Percentiles rank a stretch among this genome's conserved stretches.
Evolutionary conservation across 768 basidiomycete species (phyloP).

Genomic region (Naganishia kalamii): DNA sequence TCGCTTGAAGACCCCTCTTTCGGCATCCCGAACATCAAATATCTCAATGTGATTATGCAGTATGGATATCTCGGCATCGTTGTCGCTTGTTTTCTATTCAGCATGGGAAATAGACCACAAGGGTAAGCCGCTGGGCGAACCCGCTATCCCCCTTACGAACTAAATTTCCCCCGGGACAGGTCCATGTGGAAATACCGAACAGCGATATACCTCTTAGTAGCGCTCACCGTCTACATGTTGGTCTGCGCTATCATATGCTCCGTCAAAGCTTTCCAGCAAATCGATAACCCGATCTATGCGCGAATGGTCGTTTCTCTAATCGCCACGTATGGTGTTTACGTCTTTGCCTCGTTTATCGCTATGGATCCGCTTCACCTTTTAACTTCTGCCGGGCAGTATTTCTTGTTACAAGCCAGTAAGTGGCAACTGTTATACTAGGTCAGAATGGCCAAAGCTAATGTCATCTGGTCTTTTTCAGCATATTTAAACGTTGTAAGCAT

Average conservation of each 20-base stretch:
- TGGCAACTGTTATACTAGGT: conserved; percentile 31
- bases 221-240: conserved; percentile 77
- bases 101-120: conserved; percentile 90
- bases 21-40: conserved; percentile 58
- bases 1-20: conserved; percentile 74
- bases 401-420: conserved; percentile 66
- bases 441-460: not conserved
- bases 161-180: conserved; percentile 46
- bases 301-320: conserved; percentile 75
- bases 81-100: conserved; percentile 83
- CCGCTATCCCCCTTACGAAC: not conserved
- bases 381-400: conserved; percentile 81
- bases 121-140: conserved; percentile 53
- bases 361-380: conserved; percentile 93
- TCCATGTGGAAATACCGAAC: conserved; percentile 80
- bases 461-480: conserved; percentile 14
- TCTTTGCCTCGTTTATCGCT: conserved; percentile 68
- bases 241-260: conserved; percentile 75
- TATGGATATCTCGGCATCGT: conserved; percentile 78
- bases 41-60: conserved; percentile 70
- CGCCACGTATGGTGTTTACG: conserved; percentile 79
- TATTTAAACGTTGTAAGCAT: conserved; percentile 34
- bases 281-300: conserved; percentile 58
- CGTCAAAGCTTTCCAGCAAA: conserved; percentile 62
- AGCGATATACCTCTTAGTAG: conserved; percentile 64